Conservation (phyloP, 768 basidiomycete genomes). For the Lactarius sanguifluus region DNA sequence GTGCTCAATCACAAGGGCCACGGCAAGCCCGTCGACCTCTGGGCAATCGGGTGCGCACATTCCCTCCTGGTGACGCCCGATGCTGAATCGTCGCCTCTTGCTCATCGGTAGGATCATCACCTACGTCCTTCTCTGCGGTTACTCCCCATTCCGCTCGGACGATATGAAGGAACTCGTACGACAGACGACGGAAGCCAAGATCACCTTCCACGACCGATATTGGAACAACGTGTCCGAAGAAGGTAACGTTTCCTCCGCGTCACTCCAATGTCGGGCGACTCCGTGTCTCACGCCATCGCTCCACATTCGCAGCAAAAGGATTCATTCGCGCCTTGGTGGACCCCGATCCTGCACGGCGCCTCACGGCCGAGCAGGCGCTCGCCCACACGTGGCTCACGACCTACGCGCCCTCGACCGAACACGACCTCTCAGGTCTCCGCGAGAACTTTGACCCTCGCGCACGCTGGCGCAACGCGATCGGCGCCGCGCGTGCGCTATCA, state of each 20-base stretch:
- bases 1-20: conserved; percentile 81
- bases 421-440: conserved; percentile 76
- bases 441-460: conserved; percentile 79
- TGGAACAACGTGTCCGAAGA: conserved; percentile 87
- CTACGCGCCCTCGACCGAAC: conserved; percentile 61
- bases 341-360: conserved; percentile 67
- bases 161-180: conserved; percentile 70
- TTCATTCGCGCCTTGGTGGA: conserved; percentile 76
- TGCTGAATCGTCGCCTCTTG: not conserved
- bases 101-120: conserved; percentile 71
- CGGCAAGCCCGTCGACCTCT: conserved; percentile 89
- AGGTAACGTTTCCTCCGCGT: conserved; percentile 46
- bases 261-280: not conserved
- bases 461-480: conserved; percentile 72
- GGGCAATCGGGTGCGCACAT: conserved; percentile 78
- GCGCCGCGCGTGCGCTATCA: conserved; percentile 40
- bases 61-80: not conserved
- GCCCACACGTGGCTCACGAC: conserved; percentile 75
- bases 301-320: conserved; percentile 59
- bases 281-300: conserved; percentile 8
- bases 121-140: conserved; percentile 93
- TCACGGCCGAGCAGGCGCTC: conserved; percentile 71
- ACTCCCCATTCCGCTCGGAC: conserved; percentile 90
- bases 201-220: conserved; percentile 91
- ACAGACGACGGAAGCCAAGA: conserved; percentile 81